These are phyloP conservation scores for Coniochaeta hoffmannii DNA, from an alignment of 2,329 filamentous ascomycete species.

Conservation along the genomic window DNA sequence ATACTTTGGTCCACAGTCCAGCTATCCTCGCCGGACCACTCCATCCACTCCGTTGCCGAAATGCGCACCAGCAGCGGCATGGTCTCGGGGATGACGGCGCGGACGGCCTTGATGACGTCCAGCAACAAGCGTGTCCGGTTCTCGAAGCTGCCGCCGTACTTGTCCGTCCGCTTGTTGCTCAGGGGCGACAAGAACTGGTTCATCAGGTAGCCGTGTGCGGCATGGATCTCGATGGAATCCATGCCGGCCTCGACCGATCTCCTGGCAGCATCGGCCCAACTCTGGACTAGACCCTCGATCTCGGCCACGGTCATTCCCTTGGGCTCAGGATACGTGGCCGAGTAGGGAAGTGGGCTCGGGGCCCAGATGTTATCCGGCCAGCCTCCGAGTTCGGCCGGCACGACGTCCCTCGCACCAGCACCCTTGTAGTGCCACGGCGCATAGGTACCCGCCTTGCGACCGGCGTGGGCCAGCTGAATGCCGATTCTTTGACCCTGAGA, in stretches of 20 bases:
- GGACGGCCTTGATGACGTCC: conserved; percentile 44
- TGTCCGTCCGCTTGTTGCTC: conserved; percentile 53
- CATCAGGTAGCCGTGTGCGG: conserved; percentile 60
- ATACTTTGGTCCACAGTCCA: conserved; percentile 68
- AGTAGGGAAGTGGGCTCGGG: conserved; percentile 49
- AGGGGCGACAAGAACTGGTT: conserved; percentile 56
- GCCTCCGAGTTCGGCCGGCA: conserved; percentile 42
- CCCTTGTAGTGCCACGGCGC: conserved; percentile 58
- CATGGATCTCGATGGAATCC: conserved; percentile 66
- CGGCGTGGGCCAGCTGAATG: conserved; percentile 78
- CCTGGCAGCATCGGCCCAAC: conserved; percentile 51
- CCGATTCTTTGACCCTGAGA: conserved; percentile 68
- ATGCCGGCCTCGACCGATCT: conserved; percentile 62
- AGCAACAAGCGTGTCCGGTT: conserved; percentile 57
- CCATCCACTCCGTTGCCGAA: conserved; percentile 58
- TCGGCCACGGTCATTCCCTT: conserved; percentile 62
- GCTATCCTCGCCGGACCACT: conserved; percentile 33
- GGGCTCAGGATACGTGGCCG: conserved; percentile 51
- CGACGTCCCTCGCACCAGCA: conserved; percentile 36
- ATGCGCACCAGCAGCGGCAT: conserved; percentile 54
- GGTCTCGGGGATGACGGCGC: conserved; percentile 41
- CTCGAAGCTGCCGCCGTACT: conserved; percentile 58
- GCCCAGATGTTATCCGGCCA: conserved; percentile 51
- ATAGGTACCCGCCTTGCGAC: conserved; percentile 56
- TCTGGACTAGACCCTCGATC: conserved; percentile 56